Evolutionary conservation across 78 protist species (phyloP).

Genomic region (Dictyostelium intermedium): DNA sequence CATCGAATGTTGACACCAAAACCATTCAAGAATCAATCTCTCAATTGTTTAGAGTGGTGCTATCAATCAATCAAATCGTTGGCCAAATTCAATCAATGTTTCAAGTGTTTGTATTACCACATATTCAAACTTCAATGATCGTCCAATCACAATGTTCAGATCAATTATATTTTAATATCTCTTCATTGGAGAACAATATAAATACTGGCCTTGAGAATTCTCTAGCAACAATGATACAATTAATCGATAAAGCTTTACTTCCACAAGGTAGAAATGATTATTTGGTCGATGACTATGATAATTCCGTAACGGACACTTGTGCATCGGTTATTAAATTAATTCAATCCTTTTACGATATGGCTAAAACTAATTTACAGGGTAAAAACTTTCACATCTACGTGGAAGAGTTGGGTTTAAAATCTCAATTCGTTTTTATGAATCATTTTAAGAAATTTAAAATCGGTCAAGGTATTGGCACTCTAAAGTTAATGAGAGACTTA

Average conservation of each 20-base stretch:
- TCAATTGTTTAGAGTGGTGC: constrained; percentile 19
- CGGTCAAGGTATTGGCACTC: constrained; percentile 54
- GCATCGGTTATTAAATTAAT: background rate
- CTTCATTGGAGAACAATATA: constrained; percentile 12
- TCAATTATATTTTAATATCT: constrained; percentile 35
- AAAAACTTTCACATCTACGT: constrained; percentile 33
- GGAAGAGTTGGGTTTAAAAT: constrained; percentile 61
- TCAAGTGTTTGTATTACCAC: constrained; percentile 45
- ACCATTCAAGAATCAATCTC: background rate
- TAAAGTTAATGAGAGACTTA: constrained; percentile 40
- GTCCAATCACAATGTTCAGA: constrained; percentile 71
- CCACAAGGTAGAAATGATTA: constrained; percentile 49
- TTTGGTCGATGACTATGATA: background rate
- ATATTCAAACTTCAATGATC: constrained; percentile 18
- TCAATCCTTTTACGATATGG: constrained; percentile 37
- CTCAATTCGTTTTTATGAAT: constrained; percentile 29
- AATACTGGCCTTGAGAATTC: constrained; percentile 23
- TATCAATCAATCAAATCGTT: constrained; percentile 45
- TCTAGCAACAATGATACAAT: background rate
- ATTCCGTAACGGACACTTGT: constrained; percentile 42
- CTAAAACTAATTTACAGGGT: constrained; percentile 45
- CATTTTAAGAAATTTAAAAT: constrained; percentile 68
- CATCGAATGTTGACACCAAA: background rate
- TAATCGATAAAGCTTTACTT: constrained; percentile 13
- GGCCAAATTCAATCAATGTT: constrained; percentile 69